Percentiles rank a stretch among this genome's conserved stretches.
Evolutionary conservation across 352 stramenopile species (phyloP).

Genomic region (Halophytophthora batemanensis): DNA sequence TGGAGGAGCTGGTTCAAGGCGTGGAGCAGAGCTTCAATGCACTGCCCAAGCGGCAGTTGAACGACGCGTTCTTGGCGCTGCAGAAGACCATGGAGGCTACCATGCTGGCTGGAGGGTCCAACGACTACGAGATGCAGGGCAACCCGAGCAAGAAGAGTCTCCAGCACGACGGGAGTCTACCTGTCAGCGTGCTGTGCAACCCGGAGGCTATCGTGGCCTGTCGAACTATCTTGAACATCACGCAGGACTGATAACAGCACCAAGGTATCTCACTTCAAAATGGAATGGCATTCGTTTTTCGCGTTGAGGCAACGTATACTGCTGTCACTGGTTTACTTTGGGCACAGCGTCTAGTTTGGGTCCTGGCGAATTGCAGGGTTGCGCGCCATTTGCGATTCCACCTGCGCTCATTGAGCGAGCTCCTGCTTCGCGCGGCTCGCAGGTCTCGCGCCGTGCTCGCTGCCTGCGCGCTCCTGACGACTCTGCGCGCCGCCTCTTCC

Average conservation of each 20-base stretch:
- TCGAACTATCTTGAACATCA: slow-evolving; percentile 16
- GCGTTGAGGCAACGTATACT: not conserved
- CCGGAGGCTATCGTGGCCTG: slow-evolving; percentile 22
- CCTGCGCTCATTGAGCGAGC: too few species aligned
- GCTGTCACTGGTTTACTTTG: not conserved
- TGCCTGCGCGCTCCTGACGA: too few species aligned
- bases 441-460: too few species aligned
- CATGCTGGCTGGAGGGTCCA: slow-evolving; percentile 30
- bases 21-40: slow-evolving; percentile 24
- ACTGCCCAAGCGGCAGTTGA: slow-evolving; percentile 21
- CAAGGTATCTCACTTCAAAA: not conserved
- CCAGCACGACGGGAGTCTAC: slow-evolving; percentile 32
- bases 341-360: not conserved
- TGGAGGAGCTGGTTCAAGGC: slow-evolving; percentile 22
- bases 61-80: slow-evolving; percentile 23
- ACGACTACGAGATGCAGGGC: slow-evolving; percentile 28
- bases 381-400: too few species aligned
- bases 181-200: slow-evolving; percentile 33
- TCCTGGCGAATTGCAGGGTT: too few species aligned
- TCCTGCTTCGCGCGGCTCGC: too few species aligned
- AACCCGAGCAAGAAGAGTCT: slow-evolving; percentile 30
- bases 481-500: too few species aligned
- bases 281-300: not conserved
- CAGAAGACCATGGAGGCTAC: slow-evolving; percentile 43
- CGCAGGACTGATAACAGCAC: slow-evolving; percentile 3